Conservation (phyloP, 176 grass and related monocot genomes). For the Ampelocalamus luodianensis region DNA sequence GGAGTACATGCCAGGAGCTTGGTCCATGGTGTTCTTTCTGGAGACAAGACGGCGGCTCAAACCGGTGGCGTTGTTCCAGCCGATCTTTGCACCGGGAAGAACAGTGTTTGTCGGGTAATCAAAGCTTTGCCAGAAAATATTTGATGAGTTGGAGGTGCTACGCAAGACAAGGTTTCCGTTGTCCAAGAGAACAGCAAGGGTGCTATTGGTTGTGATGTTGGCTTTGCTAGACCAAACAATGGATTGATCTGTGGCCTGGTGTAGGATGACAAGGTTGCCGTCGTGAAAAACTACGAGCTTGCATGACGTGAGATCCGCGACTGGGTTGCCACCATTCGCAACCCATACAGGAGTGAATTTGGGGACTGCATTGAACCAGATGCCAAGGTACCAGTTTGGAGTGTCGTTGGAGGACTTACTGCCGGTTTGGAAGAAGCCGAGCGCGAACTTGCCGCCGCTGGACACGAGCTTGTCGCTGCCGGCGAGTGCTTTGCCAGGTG, state of each 20-base stretch:
- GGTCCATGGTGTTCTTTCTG: constrained; percentile 42
- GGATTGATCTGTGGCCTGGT: background rate
- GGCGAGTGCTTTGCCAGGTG: background rate
- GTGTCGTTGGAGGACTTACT: background rate
- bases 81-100: constrained; percentile 39
- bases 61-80: constrained; percentile 32
- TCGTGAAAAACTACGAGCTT: constrained; percentile 21
- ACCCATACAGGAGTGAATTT: background rate
- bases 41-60: constrained; percentile 36
- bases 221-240: constrained; percentile 38
- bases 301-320: too few species aligned
- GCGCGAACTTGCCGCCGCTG: constrained; percentile 6
- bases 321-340: background rate
- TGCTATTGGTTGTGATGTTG: background rate
- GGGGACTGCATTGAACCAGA: background rate
- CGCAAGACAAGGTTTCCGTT: constrained; percentile 45
- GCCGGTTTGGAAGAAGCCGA: constrained; percentile 40
- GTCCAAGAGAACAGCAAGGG: constrained; percentile 27
- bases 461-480: constrained; percentile 42
- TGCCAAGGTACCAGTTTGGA: background rate
- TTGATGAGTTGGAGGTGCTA: constrained; percentile 2
- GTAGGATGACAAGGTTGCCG: constrained; percentile 41
- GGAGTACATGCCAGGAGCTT: background rate
- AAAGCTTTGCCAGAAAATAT: background rate
- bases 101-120: constrained; percentile 41